These are phyloP conservation scores for Verticillium klebahnii DNA, from an alignment of 2,329 filamentous ascomycete genomes.

Conservation along the genomic window DNA sequence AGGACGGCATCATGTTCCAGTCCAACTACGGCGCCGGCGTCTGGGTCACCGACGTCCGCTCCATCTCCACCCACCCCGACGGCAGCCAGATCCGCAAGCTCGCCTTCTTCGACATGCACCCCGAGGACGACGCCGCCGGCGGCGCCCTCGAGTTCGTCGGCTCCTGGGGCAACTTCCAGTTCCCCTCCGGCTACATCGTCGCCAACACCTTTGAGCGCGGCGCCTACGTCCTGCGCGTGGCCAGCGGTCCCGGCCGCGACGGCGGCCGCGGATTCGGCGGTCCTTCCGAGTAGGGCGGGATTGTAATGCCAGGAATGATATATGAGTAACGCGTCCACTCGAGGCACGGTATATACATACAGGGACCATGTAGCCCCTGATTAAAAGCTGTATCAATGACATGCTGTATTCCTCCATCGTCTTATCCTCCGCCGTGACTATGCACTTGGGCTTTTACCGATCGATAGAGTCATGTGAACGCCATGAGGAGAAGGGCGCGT, in stretches of 20 bases:
- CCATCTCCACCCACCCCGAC: conserved; percentile 28
- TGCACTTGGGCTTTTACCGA: not conserved
- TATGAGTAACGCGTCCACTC: not conserved
- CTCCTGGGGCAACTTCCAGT: conserved; percentile 43
- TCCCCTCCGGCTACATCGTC: conserved; percentile 36
- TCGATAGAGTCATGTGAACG: too few species aligned
- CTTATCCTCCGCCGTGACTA: not conserved
- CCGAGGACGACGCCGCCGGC: conserved; percentile 36
- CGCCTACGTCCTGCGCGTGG: conserved; percentile 21
- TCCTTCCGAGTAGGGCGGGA: not conserved
- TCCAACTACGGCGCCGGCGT: conserved; percentile 45
- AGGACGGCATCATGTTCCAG: conserved; percentile 36
- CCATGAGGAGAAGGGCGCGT: too few species aligned
- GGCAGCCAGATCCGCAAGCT: conserved; percentile 33
- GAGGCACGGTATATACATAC: not conserved
- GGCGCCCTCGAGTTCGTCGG: conserved; percentile 32
- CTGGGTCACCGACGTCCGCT: conserved; percentile 27
- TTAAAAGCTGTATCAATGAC: not conserved
- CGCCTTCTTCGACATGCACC: conserved; percentile 42
- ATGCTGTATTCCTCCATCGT: not conserved
- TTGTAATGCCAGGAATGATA: not conserved
- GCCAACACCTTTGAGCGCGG: conserved; percentile 46
- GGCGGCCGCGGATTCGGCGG: conserved; percentile 1
- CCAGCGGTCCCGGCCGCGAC: conserved; percentile 1
- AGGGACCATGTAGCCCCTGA: not conserved